Evolutionary conservation across 73 alveolate species (phyloP).

Genomic region (Diophrys sp.): DNA sequence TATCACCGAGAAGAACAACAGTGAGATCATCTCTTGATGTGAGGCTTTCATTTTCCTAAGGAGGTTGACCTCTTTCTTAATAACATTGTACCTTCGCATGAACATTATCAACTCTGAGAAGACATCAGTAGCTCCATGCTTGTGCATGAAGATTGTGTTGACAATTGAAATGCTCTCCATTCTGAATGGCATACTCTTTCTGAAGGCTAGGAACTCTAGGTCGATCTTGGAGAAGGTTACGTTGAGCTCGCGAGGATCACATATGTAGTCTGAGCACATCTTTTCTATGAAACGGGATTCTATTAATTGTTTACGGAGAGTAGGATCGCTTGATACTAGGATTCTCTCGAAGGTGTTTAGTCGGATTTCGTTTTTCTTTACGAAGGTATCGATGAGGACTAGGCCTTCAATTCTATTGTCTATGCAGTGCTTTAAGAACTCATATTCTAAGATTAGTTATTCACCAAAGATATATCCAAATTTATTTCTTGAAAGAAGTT

Average conservation of each 20-base stretch:
- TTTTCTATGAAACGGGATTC: slow-evolving; percentile 69
- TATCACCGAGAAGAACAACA: slow-evolving; percentile 36
- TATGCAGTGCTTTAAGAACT: slow-evolving; percentile 59
- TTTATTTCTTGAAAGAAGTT: slow-evolving; percentile 30
- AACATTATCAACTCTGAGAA: slow-evolving; percentile 53
- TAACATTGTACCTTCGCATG: slow-evolving; percentile 37
- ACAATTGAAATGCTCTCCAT: slow-evolving; percentile 71
- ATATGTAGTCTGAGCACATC: slow-evolving; percentile 70
- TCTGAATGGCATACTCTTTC: slow-evolving; percentile 69
- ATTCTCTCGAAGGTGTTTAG: slow-evolving; percentile 45
- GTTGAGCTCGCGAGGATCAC: slow-evolving; percentile 74
- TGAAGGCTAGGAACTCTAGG: slow-evolving; percentile 79
- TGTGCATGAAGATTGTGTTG: slow-evolving; percentile 53
- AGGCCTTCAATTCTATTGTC: slow-evolving; percentile 47
- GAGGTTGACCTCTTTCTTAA: slow-evolving; percentile 27
- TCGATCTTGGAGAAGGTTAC: slow-evolving; percentile 74
- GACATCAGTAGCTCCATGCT: slow-evolving; percentile 36
- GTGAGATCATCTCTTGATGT: slow-evolving; percentile 36
- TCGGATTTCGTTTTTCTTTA: slow-evolving; percentile 57
- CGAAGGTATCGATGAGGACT: slow-evolving; percentile 54
- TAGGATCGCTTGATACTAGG: slow-evolving; percentile 14
- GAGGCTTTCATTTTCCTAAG: slow-evolving; percentile 21
- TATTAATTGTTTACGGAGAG: slow-evolving; percentile 66
- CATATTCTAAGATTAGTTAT: slow-evolving; percentile 46
- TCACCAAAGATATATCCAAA: slow-evolving; percentile 60